Evolutionary conservation across 2,329 filamentous ascomycete species (phyloP), one percentile per base, ranked within the genome.

Genomic region (Juglanconis sp.): DNA sequence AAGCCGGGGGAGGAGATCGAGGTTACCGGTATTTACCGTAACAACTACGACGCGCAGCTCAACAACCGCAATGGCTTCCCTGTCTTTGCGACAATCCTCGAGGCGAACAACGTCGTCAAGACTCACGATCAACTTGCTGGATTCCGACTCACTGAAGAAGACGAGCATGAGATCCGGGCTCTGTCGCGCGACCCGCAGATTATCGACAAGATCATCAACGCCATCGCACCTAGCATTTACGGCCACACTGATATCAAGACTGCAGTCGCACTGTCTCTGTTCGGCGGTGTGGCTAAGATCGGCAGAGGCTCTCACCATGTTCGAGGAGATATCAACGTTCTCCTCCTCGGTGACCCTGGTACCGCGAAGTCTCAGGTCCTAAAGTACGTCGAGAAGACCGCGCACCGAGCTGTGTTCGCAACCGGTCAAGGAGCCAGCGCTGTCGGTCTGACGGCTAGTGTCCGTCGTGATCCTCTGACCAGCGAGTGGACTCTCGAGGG

Each of bases 11-110:
- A 99, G 75, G 96, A 99, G 72, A 93, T 99, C 59, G 95, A 99
- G 71, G 88, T 99, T 9, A 98, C 93, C 7, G 95, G 95, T 65
- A 91, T 96, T 67, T 99, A 99, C 77, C 89, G 92, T 68, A 99
- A 99, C 80, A 98, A 96, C 77, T 99, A 97, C 71, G 94, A 98
- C 72, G 93, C 95, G 3, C 92, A 96, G 68, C 84, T 99, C 57
- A 99, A 99, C 78, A 98, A 97, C 79, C 94, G 95, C 71, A 99
- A 98, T 71, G 95, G 95, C 4, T 98, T 99, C 77, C 95, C 95
- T 0, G 95, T 99, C 40, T 99, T 99, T 74, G 94, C 95, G 4
- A 99, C 95, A 0, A 95, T 99, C 61, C 84, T 99, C 4, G 95
- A 99, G 75, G 96, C 96, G 32, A 99, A 99, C 76, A 93, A 99